Evolutionary conservation across 371 early-diverging fungal species (phyloP).

Genomic region (Cokeromyces recurvatus): DNA sequence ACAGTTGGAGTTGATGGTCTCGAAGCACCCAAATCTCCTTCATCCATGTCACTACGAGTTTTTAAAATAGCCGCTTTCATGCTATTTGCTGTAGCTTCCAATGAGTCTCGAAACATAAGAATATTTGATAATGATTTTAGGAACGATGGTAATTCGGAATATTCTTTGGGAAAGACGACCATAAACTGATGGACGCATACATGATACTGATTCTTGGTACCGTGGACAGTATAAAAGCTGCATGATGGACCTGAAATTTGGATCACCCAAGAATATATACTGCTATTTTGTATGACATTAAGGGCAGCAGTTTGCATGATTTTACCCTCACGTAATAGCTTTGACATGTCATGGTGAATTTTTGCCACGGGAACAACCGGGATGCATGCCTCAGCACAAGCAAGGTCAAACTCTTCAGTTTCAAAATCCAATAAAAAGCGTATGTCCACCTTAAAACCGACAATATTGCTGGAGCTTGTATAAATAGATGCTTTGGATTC

Average conservation of each 20-base stretch:
- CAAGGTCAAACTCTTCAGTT: conserved; percentile 3
- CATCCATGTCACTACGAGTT: background rate
- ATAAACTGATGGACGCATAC: background rate
- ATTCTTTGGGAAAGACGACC: background rate
- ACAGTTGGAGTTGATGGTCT: conserved; percentile 1
- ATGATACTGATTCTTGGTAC: background rate
- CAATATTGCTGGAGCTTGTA: background rate
- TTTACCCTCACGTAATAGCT: background rate
- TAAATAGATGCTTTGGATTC: background rate
- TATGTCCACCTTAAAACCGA: conserved; percentile 5
- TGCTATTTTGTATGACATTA: background rate
- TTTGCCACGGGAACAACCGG: background rate
- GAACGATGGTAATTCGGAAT: background rate
- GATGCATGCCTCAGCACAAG: background rate
- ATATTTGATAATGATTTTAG: background rate
- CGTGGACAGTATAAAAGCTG: background rate
- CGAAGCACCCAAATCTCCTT: conserved; percentile 1
- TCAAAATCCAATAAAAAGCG: conserved; percentile 1
- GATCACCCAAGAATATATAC: background rate
- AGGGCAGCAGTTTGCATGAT: background rate
- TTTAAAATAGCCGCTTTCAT: conserved; percentile 1
- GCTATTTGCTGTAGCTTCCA: background rate
- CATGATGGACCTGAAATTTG: background rate
- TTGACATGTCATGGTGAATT: background rate
- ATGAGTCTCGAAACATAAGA: background rate